These are phyloP conservation scores for Rhododendron molle DNA, from an alignment of 148 eudicot genomes.

Conservation along the genomic window DNA sequence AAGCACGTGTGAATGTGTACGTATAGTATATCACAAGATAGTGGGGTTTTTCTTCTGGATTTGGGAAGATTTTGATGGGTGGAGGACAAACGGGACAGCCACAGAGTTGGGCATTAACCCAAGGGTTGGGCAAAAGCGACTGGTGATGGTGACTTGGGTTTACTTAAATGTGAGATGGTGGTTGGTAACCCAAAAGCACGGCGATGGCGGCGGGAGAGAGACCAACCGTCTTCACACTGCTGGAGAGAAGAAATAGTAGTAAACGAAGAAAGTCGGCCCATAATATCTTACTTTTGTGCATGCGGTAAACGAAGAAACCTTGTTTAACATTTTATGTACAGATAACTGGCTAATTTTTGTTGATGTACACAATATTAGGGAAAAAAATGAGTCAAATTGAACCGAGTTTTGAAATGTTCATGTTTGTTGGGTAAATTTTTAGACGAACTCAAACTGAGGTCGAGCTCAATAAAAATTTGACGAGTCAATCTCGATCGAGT, in stretches of 20 bases:
- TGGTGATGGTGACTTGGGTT: background rate
- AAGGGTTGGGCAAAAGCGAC: background rate
- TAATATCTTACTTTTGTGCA: background rate
- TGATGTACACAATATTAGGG: no score
- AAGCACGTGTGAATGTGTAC: background rate
- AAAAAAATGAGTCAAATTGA: no score
- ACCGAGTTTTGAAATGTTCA: no score
- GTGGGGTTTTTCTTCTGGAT: background rate
- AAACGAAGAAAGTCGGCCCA: background rate
- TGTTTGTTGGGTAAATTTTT: no score
- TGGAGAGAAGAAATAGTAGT: background rate
- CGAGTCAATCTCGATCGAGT: no score
- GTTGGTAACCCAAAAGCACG: background rate
- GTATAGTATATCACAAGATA: background rate
- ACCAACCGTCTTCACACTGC: background rate
- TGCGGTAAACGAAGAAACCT: background rate
- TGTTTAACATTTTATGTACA: no score
- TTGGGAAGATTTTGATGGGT: background rate
- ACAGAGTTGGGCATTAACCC: background rate
- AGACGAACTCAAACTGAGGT: no score
- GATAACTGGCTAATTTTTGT: no score
- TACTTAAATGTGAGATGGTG: background rate
- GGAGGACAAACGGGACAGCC: background rate
- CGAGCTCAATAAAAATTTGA: no score
- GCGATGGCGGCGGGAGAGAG: background rate